Evolutionary conservation across 2,329 filamentous ascomycete genomes (phyloP).

Genomic region (Colletotrichum sp.): DNA sequence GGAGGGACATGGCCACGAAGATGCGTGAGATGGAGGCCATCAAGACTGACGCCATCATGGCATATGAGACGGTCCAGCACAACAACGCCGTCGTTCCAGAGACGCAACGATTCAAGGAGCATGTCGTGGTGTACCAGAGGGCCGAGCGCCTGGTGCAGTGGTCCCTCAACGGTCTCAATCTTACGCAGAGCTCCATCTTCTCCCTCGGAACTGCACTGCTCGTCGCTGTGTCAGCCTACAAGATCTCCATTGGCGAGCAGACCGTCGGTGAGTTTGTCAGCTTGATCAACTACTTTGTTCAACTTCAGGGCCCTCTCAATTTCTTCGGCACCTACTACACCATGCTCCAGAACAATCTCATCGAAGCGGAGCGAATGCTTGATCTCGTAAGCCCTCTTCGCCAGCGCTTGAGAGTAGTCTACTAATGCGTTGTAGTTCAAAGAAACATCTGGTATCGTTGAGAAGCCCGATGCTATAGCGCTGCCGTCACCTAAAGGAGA

Average conservation of each 20-base stretch:
- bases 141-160: conserved; percentile 61
- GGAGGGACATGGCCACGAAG: conserved; percentile 47
- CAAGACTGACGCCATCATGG: conserved; percentile 49
- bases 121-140: conserved; percentile 60
- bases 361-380: conserved; percentile 49
- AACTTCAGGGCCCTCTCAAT: conserved; percentile 64
- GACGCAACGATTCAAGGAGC: conserved; percentile 59
- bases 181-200: conserved; percentile 67
- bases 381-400: conserved; percentile 36
- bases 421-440: conserved; percentile 38
- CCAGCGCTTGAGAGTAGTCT: neutral
- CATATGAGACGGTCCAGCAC: conserved; percentile 65
- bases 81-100: conserved; percentile 66
- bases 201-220: conserved; percentile 64
- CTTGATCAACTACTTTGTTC: conserved; percentile 63
- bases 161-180: conserved; percentile 63
- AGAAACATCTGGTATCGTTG: conserved; percentile 45
- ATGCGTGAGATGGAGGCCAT: conserved; percentile 48
- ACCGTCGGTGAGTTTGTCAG: conserved; percentile 61
- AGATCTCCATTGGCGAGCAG: conserved; percentile 59
- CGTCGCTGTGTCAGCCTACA: conserved; percentile 65
- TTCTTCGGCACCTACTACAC: conserved; percentile 60
- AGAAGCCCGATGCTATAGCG: conserved; percentile 40
- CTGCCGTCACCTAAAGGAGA: conserved; percentile 38
- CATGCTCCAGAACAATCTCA: conserved; percentile 49